These are phyloP conservation scores for Porphyridium purpureum DNA, from an alignment of 23 red algal species.

Conservation along the genomic window DNA sequence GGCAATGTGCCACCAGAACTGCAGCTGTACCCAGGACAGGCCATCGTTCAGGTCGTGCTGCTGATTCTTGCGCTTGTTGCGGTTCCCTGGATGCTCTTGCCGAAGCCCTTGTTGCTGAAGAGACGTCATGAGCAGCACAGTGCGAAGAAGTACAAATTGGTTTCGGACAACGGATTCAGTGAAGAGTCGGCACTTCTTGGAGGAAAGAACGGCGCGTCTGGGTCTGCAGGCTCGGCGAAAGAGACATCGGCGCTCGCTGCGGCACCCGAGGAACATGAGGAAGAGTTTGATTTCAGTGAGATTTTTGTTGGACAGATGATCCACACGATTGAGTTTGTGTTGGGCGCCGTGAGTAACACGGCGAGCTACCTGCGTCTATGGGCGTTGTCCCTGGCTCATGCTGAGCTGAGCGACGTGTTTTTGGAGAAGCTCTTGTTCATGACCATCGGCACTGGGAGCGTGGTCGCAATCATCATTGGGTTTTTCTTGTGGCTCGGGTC, in stretches of 20 bases:
- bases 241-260: not conserved
- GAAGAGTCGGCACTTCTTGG: no score
- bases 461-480: conserved; percentile 45
- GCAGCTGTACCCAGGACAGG: conserved; percentile 63
- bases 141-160: no score
- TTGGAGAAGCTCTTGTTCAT: conserved; percentile 83
- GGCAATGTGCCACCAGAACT: conserved; percentile 23
- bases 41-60: conserved; percentile 48
- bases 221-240: not conserved
- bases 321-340: conserved; percentile 95
- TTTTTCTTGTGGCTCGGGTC: conserved; percentile 83
- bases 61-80: conserved; percentile 41
- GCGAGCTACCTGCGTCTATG: conserved; percentile 87
- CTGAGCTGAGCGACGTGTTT: conserved; percentile 73
- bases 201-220: no score
- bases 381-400: conserved; percentile 82
- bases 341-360: conserved; percentile 88
- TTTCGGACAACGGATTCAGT: no score
- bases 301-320: conserved; percentile 90
- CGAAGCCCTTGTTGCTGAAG: conserved; percentile 80
- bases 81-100: conserved; percentile 89
- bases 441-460: conserved; percentile 35
- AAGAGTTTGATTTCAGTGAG: conserved; percentile 58
- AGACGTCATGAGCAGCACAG: conserved; percentile 1
- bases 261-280: conserved; percentile 8